Base-by-base conservation (phyloP, 2,329 filamentous ascomycete genomes). In the Penicillium corylophilum region DNA sequence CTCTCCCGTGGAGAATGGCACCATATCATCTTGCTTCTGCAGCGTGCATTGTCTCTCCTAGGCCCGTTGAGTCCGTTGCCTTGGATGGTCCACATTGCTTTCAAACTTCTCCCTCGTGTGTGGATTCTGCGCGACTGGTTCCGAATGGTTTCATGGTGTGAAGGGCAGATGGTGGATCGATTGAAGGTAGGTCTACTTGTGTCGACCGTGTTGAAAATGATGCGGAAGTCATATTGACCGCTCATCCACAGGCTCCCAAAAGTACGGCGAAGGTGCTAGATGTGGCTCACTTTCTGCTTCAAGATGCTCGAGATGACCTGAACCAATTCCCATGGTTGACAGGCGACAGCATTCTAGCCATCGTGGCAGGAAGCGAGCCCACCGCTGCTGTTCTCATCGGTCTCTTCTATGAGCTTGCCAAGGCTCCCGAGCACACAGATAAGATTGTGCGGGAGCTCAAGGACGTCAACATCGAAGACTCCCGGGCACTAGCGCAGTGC, bases 31-130 rank as follows among this genome's bases (percentile, higher is more conserved):
- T 26, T 59, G 16, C 55, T 54, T 8, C 52, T 68, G 13, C 65
- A 64, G 22, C 51, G 57, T 4, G 64, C 66, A 0, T 44, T 66
- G 6, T 59, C 60, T 1, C 49, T 72, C 1, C 53, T 71, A 4
- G 69, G 68, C 0, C 64, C 66, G 5, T 38, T 67, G n/a, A 62
- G 59, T 40, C 64, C 67, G 1, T 46, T 61, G 0, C 65, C 68
- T 1, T 61, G 58, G 58, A 8, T 55, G 1, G 33, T 54, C 5
- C 58, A 57, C 4, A 52, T 61, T 38, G 54, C 45, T 4, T 57
- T 59, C 39, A 39, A 44, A 15, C 44, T 57, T 3, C 38, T 55
- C 10, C 50, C 50, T 3, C 45, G 56, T 1, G 29, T 55, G 0
- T 48, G 54, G 48, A 36, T 57, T 24, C 1, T 59, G 12, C 40